phyloP scores from a whole-genome alignment of 352 stramenopile genomes.

The Pythium aquatile region DNA sequence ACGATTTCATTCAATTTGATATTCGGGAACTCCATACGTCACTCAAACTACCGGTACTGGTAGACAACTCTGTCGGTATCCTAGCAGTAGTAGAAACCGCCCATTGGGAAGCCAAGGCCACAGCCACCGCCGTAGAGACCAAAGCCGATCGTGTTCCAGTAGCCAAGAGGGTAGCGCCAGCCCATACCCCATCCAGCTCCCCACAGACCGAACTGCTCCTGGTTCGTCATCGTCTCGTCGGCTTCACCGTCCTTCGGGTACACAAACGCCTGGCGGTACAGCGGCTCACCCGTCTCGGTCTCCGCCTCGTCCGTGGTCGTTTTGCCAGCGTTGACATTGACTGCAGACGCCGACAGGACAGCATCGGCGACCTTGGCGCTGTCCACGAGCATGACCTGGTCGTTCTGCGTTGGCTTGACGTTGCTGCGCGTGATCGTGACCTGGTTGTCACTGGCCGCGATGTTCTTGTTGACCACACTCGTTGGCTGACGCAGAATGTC shows the following conservation, averaged over 20 bases:
- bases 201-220: conserved; percentile 4
- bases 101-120: neutral
- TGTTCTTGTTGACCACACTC: conserved; percentile 28
- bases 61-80: neutral
- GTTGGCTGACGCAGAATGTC: conserved; percentile 22
- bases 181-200: conserved; percentile 1
- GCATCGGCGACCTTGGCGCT: conserved; percentile 6
- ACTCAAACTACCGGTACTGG: neutral
- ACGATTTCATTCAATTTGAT: neutral
- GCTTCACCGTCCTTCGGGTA: neutral
- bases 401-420: conserved; percentile 14
- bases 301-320: neutral
- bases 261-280: neutral
- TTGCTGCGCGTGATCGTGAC: conserved; percentile 4
- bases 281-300: neutral
- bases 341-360: neutral
- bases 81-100: neutral
- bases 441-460: conserved; percentile 22
- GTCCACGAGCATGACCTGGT: neutral
- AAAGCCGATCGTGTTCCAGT: conserved; percentile 12
- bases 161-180: conserved; percentile 12
- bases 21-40: neutral
- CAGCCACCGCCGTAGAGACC: neutral
- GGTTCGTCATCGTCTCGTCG: neutral
- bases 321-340: neutral